Evolutionary conservation across 164 flowering plant species (phyloP), one percentile per base, ranked within the genome.

Genomic region (Umbilicus rupestris): DNA sequence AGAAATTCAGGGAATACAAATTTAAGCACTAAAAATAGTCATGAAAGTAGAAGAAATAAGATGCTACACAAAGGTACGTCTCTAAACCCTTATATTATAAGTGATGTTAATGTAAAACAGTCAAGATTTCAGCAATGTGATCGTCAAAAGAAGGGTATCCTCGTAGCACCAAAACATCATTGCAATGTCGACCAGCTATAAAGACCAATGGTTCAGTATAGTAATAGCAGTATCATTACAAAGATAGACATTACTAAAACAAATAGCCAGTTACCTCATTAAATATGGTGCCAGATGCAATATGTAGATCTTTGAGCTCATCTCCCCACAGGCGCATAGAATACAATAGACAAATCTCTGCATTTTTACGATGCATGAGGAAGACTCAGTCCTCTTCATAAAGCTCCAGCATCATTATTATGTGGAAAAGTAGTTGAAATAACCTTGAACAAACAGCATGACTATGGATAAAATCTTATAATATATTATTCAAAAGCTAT

Each of bases 261-360:
- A 28, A 55, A 14, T 55, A 55, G 60, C 60, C 33, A 63, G 39
- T 69, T 64, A 95, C 99, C 97, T 95, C 97, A 73, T 95, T 95
- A 73, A 78, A 92, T 58, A 95, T 90, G 17, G 99, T 89, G 58
- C 99, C 99, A 71, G 97, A 89, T 65, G 99, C 99, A 73, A 92
- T 72, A 19, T 65, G 82, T 14, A 95, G 85, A 71, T 74, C 44
- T 62, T 81, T 76, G 64, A 88, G 62, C 67, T 71, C 72, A 55
- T 80, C 72, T 60, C 97, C 97, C 89, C 96, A 89, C 44, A 95
- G 75, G 68, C 88, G 81, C 97, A 95, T 87, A 52, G 96, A 87
- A 72, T 89, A 92, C 66, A 92, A 76, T 69, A 95, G 92, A 72
- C 92, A 87, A 73, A 75, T 86, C 68, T 91, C 99, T 95, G 68